Conservation (phyloP, 2,329 filamentous ascomycete species). For the Cercospora sp. region DNA sequence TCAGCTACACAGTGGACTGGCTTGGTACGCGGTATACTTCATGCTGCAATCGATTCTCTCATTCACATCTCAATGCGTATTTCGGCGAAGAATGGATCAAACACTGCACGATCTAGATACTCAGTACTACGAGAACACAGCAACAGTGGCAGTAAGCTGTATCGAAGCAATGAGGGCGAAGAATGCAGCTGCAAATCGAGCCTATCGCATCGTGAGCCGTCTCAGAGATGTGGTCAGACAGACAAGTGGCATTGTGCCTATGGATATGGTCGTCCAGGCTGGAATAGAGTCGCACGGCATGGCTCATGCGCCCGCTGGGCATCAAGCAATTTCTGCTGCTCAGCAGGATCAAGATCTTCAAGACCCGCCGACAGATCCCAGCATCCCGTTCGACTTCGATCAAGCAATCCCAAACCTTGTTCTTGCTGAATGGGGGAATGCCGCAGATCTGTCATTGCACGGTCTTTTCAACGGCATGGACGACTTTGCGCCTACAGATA, state of each 20-base stretch:
- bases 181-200: conserved; percentile 14
- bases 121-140: conserved; percentile 12
- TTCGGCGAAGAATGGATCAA: conserved; percentile 7
- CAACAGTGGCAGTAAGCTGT: conserved; percentile 10
- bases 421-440: conserved; percentile 4
- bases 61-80: conserved; percentile 15
- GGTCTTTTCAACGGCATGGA: conserved; percentile 11
- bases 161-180: conserved; percentile 13
- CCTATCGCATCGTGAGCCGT: conserved; percentile 14
- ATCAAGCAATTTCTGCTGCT: background rate
- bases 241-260: conserved; percentile 6
- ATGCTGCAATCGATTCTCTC: conserved; percentile 25
- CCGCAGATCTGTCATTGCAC: conserved; percentile 13
- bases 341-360: background rate
- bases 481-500: background rate
- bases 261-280: background rate
- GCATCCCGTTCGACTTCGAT: background rate
- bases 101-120: background rate
- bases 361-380: background rate
- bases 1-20: conserved; percentile 20
- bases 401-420: conserved; percentile 1
- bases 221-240: conserved; percentile 16
- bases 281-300: background rate
- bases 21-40: conserved; percentile 29
- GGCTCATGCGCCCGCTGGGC: background rate